A percentile compares a stretch with the other conserved stretches of the same genome.
Evolutionary conservation across 495 filamentous ascomycete genomes (phyloP).

Genomic region (Stereocaulon alpinum): DNA sequence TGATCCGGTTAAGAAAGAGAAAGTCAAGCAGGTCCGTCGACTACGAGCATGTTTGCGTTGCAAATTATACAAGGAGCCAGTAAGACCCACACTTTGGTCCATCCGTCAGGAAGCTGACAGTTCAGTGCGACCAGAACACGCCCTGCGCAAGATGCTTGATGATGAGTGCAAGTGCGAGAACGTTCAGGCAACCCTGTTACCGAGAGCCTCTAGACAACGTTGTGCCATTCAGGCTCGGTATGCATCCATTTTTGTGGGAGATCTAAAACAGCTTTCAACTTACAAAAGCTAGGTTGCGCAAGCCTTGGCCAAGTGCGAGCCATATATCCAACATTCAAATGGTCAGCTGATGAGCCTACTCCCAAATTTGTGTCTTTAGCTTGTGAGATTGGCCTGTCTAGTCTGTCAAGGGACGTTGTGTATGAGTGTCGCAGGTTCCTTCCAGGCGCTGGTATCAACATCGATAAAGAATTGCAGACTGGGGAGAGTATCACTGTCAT

Average conservation of each 20-base stretch:
- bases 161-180: background rate
- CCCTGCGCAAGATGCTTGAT: background rate
- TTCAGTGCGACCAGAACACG: background rate
- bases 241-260: background rate
- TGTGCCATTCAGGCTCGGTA: background rate
- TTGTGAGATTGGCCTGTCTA: background rate
- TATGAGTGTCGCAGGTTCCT: background rate
- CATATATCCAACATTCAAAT: background rate
- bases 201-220: background rate
- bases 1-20: background rate
- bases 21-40: background rate
- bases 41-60: background rate
- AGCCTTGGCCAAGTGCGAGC: background rate
- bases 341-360: background rate
- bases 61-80: background rate
- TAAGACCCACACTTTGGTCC: background rate
- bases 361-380: background rate
- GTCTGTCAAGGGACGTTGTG: background rate
- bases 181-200: background rate
- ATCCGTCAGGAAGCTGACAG: background rate
- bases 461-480: background rate
- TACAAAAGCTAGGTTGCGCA: background rate
- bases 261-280: background rate
- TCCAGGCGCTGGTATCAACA: background rate
- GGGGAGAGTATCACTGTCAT: background rate